Evolutionary conservation across 2,329 filamentous ascomycete genomes (phyloP).

Genomic region (Xylaria sp.): DNA sequence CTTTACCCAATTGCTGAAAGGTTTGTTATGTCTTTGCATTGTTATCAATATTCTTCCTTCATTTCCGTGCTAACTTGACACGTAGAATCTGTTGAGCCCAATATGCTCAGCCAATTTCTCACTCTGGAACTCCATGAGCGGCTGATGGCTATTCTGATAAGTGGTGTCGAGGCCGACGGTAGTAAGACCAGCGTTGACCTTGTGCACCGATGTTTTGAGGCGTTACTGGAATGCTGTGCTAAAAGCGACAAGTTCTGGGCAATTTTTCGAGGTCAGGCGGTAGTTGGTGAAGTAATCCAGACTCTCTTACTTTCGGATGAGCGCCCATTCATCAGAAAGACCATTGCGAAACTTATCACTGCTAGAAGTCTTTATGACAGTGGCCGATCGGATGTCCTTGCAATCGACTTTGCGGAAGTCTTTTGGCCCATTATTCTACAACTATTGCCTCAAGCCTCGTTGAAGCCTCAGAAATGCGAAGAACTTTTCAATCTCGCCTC

Average conservation of each 20-base stretch:
- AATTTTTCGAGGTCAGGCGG: slow-evolving; percentile 48
- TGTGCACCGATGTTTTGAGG: slow-evolving; percentile 51
- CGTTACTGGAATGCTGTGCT: slow-evolving; percentile 54
- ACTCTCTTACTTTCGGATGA: slow-evolving; percentile 53
- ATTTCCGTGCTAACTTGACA: slow-evolving; percentile 35
- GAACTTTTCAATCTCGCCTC: slow-evolving; percentile 52
- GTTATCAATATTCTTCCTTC: neutral
- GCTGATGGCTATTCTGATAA: slow-evolving; percentile 41
- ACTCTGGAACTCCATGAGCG: slow-evolving; percentile 40
- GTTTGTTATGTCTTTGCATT: slow-evolving; percentile 49
- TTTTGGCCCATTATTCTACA: slow-evolving; percentile 58
- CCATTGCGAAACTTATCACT: slow-evolving; percentile 49
- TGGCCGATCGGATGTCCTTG: slow-evolving; percentile 45
- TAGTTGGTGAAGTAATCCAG: slow-evolving; percentile 46
- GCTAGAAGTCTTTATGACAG: slow-evolving; percentile 36
- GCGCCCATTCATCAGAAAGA: slow-evolving; percentile 51
- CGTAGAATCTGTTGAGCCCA: slow-evolving; percentile 43
- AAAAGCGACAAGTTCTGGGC: slow-evolving; percentile 54
- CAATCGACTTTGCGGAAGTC: slow-evolving; percentile 54
- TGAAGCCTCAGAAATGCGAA: slow-evolving; percentile 51
- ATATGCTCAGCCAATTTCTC: slow-evolving; percentile 39
- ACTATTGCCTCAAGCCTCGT: slow-evolving; percentile 51
- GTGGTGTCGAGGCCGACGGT: slow-evolving; percentile 38
- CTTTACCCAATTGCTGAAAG: slow-evolving; percentile 64
- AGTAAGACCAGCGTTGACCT: slow-evolving; percentile 47